Base-by-base conservation (phyloP, 768 basidiomycete genomes). In the Mycena albidolilacea region DNA sequence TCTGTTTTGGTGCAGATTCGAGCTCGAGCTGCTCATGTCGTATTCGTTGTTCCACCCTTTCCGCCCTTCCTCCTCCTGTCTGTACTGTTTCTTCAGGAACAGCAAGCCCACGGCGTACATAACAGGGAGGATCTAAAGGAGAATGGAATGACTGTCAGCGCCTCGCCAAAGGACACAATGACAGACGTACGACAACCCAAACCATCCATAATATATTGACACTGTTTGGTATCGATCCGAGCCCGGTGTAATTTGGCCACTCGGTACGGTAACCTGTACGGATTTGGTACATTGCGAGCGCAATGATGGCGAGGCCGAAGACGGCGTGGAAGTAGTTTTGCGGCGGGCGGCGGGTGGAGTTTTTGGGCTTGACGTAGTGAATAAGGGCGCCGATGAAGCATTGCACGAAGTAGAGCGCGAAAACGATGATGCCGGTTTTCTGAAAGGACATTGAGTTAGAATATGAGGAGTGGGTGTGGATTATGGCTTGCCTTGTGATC, bases 321-420 rank as follows among this genome's bases (percentile, higher is more conserved):
- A 89, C 69, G 14, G 88, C 90, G 75, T 92, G 91, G 37, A 86
- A 39, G 77, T 90, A 91, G 77, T 92, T 91, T 73, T 87, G 90
- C 57, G 84, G 78, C 9, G 87, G 90, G 38, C 87, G 87, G 38
- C 81, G 75, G 0, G 73, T 74, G 7, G 77, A 64, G 46, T 79
- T 71, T 21, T 81, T 82, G 44, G 85, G 84, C 77, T 91, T 90
- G 69, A 89, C 75, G 75, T 81, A 89, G 74, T 91, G 90, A 69
- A 90, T 88, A 65, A 88, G 64, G 4, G 86, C 85, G 7, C 91
- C 91, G 15, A 90, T 79, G 3, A 73, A 72, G 71, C 85, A 83
- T 79, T 92, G 91, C 14, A 85, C 63, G 50, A 87, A 21, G 69
- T 90, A 89, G 5, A 91, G 80, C 44, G 83, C 82, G 70, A 91